Evolutionary conservation across 257 asterid genomes (phyloP), one percentile per base, ranked within the genome.

Genomic region (Lycium barbarum): DNA sequence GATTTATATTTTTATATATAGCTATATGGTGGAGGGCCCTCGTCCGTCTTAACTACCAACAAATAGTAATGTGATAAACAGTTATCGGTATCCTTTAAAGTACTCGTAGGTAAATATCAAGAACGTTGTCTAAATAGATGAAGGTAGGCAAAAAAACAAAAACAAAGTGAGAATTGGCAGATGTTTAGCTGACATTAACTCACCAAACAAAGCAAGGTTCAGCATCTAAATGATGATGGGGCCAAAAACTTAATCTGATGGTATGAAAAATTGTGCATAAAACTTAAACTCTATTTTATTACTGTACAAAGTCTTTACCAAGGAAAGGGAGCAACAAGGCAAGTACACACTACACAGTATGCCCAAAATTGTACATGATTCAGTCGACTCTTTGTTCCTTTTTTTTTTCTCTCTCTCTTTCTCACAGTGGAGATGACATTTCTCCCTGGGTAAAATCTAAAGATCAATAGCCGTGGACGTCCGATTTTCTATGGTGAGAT

Each of bases 301-400:
- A 33, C 45, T 53, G 26, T 78, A 33, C 65, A 78, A 51, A 22
- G 82, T 53, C 59, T 78, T 49, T 49, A 51, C 20, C 40, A 9
- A 43, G 3, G 4, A 22, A 76, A 26, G 15, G 82, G 62, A 53
- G 65, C 33, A 53, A 78, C 12, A 33, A 26, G 62, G 49, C 65
- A 76, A 76, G 63, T 76, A 76, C 38, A 76, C 33, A 76, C 47
- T 76, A 76, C 38, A 76, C 33, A 76, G 63, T 14, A 51, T 76
- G 63, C 63, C 62, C 82, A 51, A 49, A 51, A 51, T 49, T 76
- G 65, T 78, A 78, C 49, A 49, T 22, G 45, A 78, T 14, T 53
- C 65, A 14, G 82, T 51, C 26, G 51, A 13, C 65, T 53, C 47
- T 74, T 45, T 14, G 45, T 49, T 49, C 11, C 10, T 20, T 43